Evolutionary conservation across 2,329 filamentous ascomycete genomes (phyloP).

Genomic region (Exophiala oligosperma): DNA sequence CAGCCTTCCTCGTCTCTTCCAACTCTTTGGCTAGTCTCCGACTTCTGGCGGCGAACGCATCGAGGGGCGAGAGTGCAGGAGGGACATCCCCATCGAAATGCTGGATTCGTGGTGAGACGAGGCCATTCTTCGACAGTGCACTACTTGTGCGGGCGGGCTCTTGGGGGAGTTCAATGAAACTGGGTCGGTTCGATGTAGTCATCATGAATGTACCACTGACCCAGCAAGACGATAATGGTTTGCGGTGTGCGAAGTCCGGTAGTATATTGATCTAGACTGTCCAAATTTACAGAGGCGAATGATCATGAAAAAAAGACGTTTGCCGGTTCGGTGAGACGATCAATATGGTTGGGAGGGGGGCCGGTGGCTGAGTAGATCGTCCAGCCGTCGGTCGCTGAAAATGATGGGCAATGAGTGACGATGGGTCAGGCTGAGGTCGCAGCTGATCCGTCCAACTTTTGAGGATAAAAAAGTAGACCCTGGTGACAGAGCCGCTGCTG

Average conservation of each 20-base stretch:
- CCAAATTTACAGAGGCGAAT: neutral
- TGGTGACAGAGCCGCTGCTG: neutral
- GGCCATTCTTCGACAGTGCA: conserved; percentile 49
- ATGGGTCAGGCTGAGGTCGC: neutral
- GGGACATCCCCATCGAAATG: conserved; percentile 79
- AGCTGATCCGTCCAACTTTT: conserved; percentile 4
- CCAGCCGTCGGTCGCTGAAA: neutral
- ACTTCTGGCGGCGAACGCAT: conserved; percentile 92
- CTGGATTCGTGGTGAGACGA: conserved; percentile 68
- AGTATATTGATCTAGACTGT: neutral
- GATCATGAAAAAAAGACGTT: conserved; percentile 10
- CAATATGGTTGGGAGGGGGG: neutral
- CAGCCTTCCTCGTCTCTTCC: conserved; percentile 69
- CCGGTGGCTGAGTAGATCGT: conserved; percentile 10
- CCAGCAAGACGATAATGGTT: neutral
- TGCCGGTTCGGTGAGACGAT: neutral
- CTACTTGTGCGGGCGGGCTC: conserved; percentile 18
- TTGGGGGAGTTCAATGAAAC: conserved; percentile 58
- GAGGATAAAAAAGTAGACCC: conserved; percentile 1
- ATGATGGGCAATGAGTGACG: conserved; percentile 2
- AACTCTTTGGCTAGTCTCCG: conserved; percentile 83
- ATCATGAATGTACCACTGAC: neutral
- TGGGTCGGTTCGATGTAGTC: conserved; percentile 44
- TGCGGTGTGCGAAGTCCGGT: neutral
- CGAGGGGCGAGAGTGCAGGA: conserved; percentile 87